phyloP scores from a whole-genome alignment of 108 stramenopile species.

The Pseudonitzschia pungens region DNA sequence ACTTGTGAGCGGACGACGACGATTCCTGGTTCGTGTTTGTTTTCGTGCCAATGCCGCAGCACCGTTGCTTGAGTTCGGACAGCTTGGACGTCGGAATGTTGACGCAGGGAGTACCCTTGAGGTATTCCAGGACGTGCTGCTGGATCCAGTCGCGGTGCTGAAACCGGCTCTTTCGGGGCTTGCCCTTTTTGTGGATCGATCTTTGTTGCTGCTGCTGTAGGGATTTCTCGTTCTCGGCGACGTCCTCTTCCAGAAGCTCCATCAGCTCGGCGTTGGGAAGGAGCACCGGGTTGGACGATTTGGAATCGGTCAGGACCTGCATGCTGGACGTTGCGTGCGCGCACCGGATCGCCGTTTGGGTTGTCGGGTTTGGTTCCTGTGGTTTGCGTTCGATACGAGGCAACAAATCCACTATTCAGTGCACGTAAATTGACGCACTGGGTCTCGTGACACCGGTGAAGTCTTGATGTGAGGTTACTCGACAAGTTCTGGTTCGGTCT shows the following conservation, averaged over 20 bases:
- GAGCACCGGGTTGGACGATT: constrained; percentile 47
- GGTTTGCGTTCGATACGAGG: no score
- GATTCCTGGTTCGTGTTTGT: constrained; percentile 16
- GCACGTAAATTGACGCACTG: no score
- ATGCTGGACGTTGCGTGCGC: constrained; percentile 9
- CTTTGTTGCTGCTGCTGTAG: constrained; percentile 2
- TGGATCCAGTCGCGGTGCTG: constrained; percentile 83
- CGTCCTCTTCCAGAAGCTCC: constrained; percentile 45
- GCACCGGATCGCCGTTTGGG: no score
- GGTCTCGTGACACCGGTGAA: no score
- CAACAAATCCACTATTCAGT: no score
- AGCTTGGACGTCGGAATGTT: constrained; percentile 33
- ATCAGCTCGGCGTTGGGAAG: constrained; percentile 66
- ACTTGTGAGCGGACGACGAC: not conserved
- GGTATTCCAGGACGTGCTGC: constrained; percentile 57
- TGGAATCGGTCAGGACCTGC: constrained; percentile 38
- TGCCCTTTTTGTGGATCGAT: not conserved
- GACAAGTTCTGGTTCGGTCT: no score
- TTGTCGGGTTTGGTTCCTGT: no score
- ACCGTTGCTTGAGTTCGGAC: constrained; percentile 29
- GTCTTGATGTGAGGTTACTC: no score
- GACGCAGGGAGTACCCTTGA: constrained; percentile 62
- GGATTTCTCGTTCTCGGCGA: constrained; percentile 27
- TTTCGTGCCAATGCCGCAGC: no score
- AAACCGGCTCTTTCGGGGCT: constrained; percentile 30